Evolutionary conservation across 2,329 filamentous ascomycete species (phyloP), one percentile per base, ranked within the genome.

Genomic region (Eutypa lata): DNA sequence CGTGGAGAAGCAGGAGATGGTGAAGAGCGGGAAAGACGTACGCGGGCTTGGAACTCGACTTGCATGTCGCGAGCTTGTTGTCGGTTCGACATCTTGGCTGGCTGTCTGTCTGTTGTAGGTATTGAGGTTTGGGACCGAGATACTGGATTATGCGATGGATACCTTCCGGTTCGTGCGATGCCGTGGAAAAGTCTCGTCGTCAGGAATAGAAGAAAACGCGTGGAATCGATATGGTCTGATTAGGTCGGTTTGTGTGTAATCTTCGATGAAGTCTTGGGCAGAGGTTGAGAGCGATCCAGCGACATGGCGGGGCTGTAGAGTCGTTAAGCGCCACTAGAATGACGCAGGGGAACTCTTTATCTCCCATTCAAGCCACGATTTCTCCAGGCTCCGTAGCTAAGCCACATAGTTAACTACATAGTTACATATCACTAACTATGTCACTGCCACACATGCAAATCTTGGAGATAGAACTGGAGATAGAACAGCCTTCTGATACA

Each of bases 41-140:
- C 76, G 68, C 81, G 79, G 55, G 81, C 81, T 66, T 84, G 80
- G 67, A 84, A 83, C 70, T 84, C 81, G 70, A 81, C 77, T 65
- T 84, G 80, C 78, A 80, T 84, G 69, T 84, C 81, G 69, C 80
- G 76, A 59, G 79, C 76, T 53, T 77, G 73, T 66, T 84, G 81
- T 67, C 80, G 77, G 69, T 82, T 82, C 55, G 79, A 79, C 81
- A 84, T 84, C 53, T 54, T 74, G 68, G 44, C 45, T 33, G 48
- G 24, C 42, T 43, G 18, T n/a, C n/a, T n/a, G 22, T 26, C 31
- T 24, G 50, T 13, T 4, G 13, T 28, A 24, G 8, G 31, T 38
- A 38, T 38, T 18, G 35, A 6, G n/a, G n/a, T n/a, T n/a, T n/a
- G n/a, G n/a, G n/a, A n/a, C n/a, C n/a, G n/a, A n/a, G n/a, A 38